A percentile compares a stretch with the other conserved stretches of the same genome.
These are phyloP conservation scores for Penicillium sp. DNA, from an alignment of 2,329 filamentous ascomycete genomes.

Conservation along the genomic window DNA sequence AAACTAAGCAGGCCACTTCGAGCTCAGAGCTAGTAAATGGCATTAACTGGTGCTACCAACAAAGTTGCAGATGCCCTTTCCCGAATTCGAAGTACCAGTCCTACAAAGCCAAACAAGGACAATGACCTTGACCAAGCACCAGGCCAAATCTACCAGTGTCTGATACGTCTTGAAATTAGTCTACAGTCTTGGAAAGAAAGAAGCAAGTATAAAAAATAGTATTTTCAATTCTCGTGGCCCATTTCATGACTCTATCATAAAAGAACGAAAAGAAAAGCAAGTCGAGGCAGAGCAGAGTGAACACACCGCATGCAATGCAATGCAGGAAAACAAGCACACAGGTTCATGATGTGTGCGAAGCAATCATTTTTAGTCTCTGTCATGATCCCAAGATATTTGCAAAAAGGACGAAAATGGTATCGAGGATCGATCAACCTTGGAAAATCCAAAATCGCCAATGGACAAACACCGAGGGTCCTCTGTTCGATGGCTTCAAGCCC, in stretches of 20 bases:
- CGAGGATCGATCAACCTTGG: slow-evolving; percentile 12
- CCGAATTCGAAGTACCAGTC: too few relatives aligned
- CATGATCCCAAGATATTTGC: slow-evolving; percentile 22
- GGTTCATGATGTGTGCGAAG: slow-evolving; percentile 29
- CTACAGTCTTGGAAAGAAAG: neutral
- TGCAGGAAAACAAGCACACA: slow-evolving; percentile 28
- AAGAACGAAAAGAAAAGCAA: slow-evolving; percentile 30
- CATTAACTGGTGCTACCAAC: too few relatives aligned
- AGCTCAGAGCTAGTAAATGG: too few relatives aligned
- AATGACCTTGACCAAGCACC: too few relatives aligned
- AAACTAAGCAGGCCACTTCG: too few relatives aligned
- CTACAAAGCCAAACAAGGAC: too few relatives aligned
- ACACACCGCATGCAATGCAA: slow-evolving; percentile 28
- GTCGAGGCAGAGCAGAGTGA: slow-evolving; percentile 31
- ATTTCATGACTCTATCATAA: slow-evolving; percentile 37
- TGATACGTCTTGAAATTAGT: neutral
- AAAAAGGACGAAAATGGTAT: slow-evolving; percentile 22
- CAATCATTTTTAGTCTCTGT: slow-evolving; percentile 33
- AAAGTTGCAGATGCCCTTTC: too few relatives aligned
- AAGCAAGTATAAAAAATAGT: neutral
- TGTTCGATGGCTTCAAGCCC: slow-evolving; percentile 34
- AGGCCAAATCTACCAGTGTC: too few relatives aligned
- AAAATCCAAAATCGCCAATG: slow-evolving; percentile 16
- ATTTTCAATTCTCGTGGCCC: slow-evolving; percentile 36
- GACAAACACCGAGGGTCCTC: slow-evolving; percentile 19